Percentiles rank a stretch among this genome's conserved stretches.
These are phyloP conservation scores for Asclepias syriaca DNA, from an alignment of 257 asterid species.

Conservation along the genomic window DNA sequence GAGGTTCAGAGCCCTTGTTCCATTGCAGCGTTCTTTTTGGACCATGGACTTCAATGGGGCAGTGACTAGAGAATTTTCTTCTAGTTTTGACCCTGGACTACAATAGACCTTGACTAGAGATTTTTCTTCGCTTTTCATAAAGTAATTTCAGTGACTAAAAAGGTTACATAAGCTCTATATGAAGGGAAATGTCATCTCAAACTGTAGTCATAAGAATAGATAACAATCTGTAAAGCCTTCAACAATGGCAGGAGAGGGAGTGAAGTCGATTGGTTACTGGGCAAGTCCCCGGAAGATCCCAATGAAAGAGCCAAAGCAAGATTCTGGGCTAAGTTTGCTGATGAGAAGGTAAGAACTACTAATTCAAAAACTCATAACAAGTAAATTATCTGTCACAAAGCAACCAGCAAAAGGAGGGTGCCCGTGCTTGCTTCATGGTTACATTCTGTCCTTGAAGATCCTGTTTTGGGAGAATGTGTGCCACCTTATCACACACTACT, in stretches of 20 bases:
- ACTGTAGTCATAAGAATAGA: not conserved
- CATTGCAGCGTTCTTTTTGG: no score
- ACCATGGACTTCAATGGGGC: no score
- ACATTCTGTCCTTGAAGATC: conserved; percentile 24
- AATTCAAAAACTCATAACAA: conserved; percentile 2
- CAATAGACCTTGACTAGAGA: no score
- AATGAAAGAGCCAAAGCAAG: conserved; percentile 21
- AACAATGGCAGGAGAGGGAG: conserved; percentile 21
- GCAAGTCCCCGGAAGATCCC: conserved; percentile 36
- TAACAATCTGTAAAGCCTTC: not conserved
- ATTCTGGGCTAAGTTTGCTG: conserved; percentile 26
- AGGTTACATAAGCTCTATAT: not conserved
- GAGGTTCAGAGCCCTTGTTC: no score
- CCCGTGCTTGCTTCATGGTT: conserved; percentile 26
- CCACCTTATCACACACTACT: conserved; percentile 19
- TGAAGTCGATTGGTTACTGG: conserved; percentile 26
- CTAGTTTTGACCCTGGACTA: no score
- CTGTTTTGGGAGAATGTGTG: conserved; percentile 22
- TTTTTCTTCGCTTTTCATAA: no score
- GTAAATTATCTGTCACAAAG: not conserved
- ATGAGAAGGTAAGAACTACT: conserved; percentile 19
- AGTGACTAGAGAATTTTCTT: no score
- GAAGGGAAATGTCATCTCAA: not conserved
- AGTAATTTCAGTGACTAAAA: no score
- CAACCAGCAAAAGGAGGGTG: not conserved